Percentiles rank a stretch among this genome's conserved stretches.
Conservation (phyloP, 176 grass and related monocot species). For the Lolium multiflorum region DNA sequence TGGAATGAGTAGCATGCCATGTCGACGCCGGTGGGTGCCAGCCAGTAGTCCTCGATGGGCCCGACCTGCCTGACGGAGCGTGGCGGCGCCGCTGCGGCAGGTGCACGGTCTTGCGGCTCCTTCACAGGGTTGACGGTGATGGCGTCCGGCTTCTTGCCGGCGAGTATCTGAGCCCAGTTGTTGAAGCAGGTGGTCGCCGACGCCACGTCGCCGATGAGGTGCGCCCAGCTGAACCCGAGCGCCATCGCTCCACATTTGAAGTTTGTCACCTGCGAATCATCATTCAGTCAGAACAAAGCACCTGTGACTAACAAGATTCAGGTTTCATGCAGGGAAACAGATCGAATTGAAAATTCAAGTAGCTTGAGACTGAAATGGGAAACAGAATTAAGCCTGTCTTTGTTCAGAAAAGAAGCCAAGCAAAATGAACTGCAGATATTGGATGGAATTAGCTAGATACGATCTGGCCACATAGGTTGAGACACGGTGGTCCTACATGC, state of each 20-base stretch:
- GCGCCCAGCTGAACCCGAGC: slow-evolving; percentile 94
- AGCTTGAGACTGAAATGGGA: not conserved
- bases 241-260: slow-evolving; percentile 88
- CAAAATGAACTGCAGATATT: not conserved
- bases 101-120: slow-evolving; percentile 15
- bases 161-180: slow-evolving; percentile 72
- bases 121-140: slow-evolving; percentile 22
- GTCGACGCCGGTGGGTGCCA: slow-evolving; percentile 47
- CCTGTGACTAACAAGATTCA: not conserved
- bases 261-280: slow-evolving; percentile 59
- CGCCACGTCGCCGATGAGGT: slow-evolving; percentile 80
- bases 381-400: not conserved
- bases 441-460: not conserved
- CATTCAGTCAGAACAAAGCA: not conserved
- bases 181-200: slow-evolving; percentile 78
- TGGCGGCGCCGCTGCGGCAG: not conserved
- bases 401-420: not conserved
- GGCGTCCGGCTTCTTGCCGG: slow-evolving; percentile 33
- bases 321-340: not conserved
- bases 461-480: not conserved
- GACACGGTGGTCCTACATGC: not conserved
- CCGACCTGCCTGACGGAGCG: slow-evolving; percentile 73
- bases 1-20: slow-evolving; percentile 85
- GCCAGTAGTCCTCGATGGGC: slow-evolving; percentile 72
- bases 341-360: not conserved